Evolutionary conservation across 345 rosid genomes (phyloP).

Genomic region (Sisymbrium irio): DNA sequence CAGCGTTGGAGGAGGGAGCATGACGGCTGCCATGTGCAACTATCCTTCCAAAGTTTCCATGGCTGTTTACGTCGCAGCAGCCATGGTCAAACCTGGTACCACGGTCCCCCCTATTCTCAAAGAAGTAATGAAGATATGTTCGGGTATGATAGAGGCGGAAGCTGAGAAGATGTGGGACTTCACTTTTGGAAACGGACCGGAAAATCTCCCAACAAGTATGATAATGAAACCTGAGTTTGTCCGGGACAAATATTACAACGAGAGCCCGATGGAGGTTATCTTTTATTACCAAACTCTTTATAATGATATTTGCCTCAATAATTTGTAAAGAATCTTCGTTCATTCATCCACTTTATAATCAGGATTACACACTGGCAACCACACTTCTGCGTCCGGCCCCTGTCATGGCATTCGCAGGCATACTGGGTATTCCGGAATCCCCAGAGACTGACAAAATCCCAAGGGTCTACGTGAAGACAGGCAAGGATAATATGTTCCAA

Average conservation of each 20-base stretch:
- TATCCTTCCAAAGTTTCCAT: constrained; percentile 36
- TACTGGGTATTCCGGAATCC: constrained; percentile 23
- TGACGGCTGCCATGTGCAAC: constrained; percentile 42
- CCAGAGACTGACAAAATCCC: constrained; percentile 32
- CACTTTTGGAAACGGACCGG: constrained; percentile 35
- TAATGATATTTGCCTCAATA: not conserved
- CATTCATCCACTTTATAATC: not conserved
- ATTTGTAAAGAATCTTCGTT: not conserved
- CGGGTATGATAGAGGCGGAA: constrained; percentile 14
- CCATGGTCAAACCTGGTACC: constrained; percentile 44
- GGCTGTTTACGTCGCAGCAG: constrained; percentile 48
- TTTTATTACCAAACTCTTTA: not conserved
- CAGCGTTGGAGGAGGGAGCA: constrained; percentile 47
- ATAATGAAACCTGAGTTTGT: constrained; percentile 36
- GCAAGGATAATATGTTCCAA: constrained; percentile 30
- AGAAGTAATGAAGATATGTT: constrained; percentile 26
- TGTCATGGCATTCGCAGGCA: constrained; percentile 26
- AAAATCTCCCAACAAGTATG: constrained; percentile 39
- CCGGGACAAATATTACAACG: constrained; percentile 29
- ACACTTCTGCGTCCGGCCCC: constrained; percentile 41
- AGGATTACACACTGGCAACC: constrained; percentile 38
- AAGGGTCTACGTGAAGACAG: constrained; percentile 39
- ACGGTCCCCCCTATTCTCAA: constrained; percentile 1
- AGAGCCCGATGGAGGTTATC: constrained; percentile 40
- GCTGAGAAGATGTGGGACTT: constrained; percentile 29